Conservation (phyloP, 345 rosid species). For the Geranium rotundifolium region DNA sequence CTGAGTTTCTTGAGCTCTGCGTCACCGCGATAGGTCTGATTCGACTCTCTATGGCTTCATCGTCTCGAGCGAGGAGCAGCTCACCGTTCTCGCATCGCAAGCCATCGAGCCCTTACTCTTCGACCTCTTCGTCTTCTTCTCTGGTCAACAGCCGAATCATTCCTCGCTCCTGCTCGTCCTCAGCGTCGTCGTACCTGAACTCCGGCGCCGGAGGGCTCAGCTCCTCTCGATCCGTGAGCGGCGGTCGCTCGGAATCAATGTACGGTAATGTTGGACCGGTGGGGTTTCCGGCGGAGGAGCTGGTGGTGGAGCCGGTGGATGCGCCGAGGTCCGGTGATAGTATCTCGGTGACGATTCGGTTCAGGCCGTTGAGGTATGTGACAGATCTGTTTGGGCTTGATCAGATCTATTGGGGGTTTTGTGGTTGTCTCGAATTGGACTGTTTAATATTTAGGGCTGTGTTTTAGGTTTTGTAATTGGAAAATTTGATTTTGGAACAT, state of each 20-base stretch:
- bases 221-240: constrained; percentile 58
- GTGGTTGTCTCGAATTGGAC: constrained; percentile 7
- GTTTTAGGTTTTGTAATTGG: constrained; percentile 1
- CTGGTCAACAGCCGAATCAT: constrained; percentile 40
- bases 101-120: constrained; percentile 69
- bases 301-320: constrained; percentile 54
- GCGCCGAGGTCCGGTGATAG: constrained; percentile 65
- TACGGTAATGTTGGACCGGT: constrained; percentile 36
- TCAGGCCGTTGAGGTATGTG: constrained; percentile 82
- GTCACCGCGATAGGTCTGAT: constrained; percentile 5
- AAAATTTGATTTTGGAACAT: constrained; percentile 1
- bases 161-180: constrained; percentile 36
- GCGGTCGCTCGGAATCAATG: constrained; percentile 50
- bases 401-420: constrained; percentile 35
- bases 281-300: constrained; percentile 53
- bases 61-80: constrained; percentile 77
- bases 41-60: constrained; percentile 48
- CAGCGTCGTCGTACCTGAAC: constrained; percentile 1
- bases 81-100: constrained; percentile 75
- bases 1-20: constrained; percentile 4
- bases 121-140: constrained; percentile 70
- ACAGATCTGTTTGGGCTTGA: constrained; percentile 38
- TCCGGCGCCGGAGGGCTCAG: constrained; percentile 37
- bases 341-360: constrained; percentile 93
- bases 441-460: not conserved